Base-by-base conservation (phyloP, 2,329 filamentous ascomycete species). In the Pezicula radicicola region DNA sequence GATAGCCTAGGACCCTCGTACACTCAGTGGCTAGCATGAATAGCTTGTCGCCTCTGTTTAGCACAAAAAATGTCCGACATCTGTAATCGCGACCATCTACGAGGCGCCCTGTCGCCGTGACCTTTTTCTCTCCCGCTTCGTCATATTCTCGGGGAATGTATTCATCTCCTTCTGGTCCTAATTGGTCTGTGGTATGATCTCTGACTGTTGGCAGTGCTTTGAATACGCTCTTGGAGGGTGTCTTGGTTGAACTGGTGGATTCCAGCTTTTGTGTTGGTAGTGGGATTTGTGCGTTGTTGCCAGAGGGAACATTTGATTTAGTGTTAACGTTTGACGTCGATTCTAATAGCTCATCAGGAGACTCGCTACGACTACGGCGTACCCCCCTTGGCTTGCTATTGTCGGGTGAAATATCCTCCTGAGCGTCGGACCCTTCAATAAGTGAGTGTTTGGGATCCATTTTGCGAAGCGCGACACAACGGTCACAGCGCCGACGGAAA, bases 11-110 rank as follows among this genome's bases (percentile, higher is more conserved):
- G 3, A 97, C 91, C 59, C 94, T 85, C 21, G 94, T 94, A 68
- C 94, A 97, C 72, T 99, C 94, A 13, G 94, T 99, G 35, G 94
- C 94, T 48, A 99, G 83, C 94, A 99, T 99, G 73, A 97, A 99
- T 6, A 97, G 81, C 72, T 97, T 97, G 60, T 95, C 87, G 27
- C 90, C 91, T 61, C 94, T 81, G 64, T 95, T 87, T n/a, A 92
- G 91, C 4, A 99, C 91, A 59, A 89, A 84, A 68, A 99, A 99
- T 1, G 93, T 97, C 58, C 92, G 82, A 71, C 93, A 97, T 68
- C 89, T 85, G 74, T 97, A 99, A 66, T 93, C 88, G 62, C 94
- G 89, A 19, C 82, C 84, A 55, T 91, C 91, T 25, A 88, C 79
- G 19, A 92, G 83, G 65, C 92, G 86, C 37, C 94, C 94, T 62